These are phyloP conservation scores for Citrullus amarus DNA, from an alignment of 306 rosid genomes.

Conservation along the genomic window DNA sequence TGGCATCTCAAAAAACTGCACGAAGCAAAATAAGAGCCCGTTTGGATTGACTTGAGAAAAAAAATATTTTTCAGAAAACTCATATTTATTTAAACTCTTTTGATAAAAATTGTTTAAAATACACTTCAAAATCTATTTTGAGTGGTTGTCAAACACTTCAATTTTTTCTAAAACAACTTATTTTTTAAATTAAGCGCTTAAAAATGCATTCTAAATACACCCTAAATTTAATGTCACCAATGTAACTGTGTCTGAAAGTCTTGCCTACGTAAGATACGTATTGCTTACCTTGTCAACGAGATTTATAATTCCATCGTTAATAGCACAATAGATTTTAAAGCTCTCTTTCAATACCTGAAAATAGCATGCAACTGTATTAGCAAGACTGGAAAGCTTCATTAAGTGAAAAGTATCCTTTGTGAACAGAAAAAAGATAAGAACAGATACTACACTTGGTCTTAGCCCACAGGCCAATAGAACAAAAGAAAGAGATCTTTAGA, in stretches of 20 bases:
- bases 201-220: too few relatives aligned
- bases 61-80: too few relatives aligned
- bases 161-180: too few relatives aligned
- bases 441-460: background rate
- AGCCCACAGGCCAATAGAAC: background rate
- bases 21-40: background rate
- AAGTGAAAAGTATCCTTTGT: background rate
- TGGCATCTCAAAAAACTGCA: constrained; percentile 99
- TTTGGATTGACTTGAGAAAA: too few relatives aligned
- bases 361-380: constrained; percentile 1
- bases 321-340: constrained; percentile 75
- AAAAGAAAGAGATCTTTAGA: background rate
- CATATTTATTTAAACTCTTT: too few relatives aligned
- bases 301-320: constrained; percentile 97
- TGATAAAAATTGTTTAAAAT: too few relatives aligned
- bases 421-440: background rate
- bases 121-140: too few relatives aligned
- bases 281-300: constrained; percentile 84
- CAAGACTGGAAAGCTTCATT: background rate
- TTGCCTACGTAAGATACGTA: constrained; percentile 14
- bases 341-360: constrained; percentile 97
- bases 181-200: too few relatives aligned
- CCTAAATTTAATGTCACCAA: constrained; percentile 2
- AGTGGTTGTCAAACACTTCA: too few relatives aligned
- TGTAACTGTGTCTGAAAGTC: background rate